Evolutionary conservation across 257 asterid species (phyloP).

Genomic region (Solanum sitiens): DNA sequence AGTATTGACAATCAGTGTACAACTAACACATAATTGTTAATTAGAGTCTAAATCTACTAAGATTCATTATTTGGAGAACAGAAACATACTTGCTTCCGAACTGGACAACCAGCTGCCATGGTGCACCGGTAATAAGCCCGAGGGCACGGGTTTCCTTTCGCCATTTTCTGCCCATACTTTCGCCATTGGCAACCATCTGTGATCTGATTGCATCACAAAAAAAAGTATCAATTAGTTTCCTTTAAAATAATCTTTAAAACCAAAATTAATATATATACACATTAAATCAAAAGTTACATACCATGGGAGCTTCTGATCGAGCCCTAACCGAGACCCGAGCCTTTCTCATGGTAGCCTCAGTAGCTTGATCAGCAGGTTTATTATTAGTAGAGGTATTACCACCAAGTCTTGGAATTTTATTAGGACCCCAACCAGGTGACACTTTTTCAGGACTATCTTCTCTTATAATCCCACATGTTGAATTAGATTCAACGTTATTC

Average conservation of each 20-base stretch:
- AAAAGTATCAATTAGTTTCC: not conserved
- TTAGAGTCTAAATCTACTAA: not conserved
- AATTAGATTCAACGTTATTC: slow-evolving; percentile 9
- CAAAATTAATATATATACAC: not conserved
- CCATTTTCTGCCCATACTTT: slow-evolving; percentile 94
- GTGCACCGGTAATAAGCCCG: slow-evolving; percentile 97
- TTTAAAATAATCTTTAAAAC: not conserved
- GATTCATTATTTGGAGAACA: not conserved
- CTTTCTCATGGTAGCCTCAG: slow-evolving; percentile 93
- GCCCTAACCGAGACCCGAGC: slow-evolving; percentile 96
- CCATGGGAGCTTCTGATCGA: slow-evolving; percentile 89
- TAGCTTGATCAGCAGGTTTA: slow-evolving; percentile 51
- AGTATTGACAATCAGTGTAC: not conserved
- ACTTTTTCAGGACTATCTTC: slow-evolving; percentile 33
- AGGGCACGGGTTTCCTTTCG: slow-evolving; percentile 95
- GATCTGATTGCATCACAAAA: slow-evolving; percentile 28
- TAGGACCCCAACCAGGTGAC: slow-evolving; percentile 28
- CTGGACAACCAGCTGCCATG: slow-evolving; percentile 94
- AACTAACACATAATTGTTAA: not conserved
- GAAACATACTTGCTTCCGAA: slow-evolving; percentile 72
- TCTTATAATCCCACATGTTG: not conserved
- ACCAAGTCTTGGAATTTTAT: slow-evolving; percentile 33
- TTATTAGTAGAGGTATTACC: slow-evolving; percentile 23
- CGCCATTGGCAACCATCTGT: slow-evolving; percentile 99
- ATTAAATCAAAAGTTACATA: not conserved